phyloP scores from a whole-genome alignment of 257 asterid species.

The Salvia miltiorrhiza region DNA sequence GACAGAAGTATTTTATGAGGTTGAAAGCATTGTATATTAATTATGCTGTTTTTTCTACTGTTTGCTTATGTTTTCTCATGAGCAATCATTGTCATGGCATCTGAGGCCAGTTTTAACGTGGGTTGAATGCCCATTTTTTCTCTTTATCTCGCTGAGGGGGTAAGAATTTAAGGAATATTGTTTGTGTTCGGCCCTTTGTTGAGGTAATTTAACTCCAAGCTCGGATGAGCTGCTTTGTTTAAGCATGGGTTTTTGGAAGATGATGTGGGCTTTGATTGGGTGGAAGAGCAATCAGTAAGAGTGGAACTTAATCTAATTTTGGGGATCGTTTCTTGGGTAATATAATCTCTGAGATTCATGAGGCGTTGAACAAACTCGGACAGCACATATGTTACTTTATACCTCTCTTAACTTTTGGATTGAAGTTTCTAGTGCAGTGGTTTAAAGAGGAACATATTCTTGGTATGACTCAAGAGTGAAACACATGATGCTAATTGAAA shows the following conservation, averaged over 20 bases:
- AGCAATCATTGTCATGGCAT: slow-evolving; percentile 43
- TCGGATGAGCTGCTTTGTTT: slow-evolving; percentile 3
- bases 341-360: background rate
- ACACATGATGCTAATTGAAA: background rate
- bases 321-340: background rate
- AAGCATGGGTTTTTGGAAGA: slow-evolving; percentile 23
- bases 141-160: background rate
- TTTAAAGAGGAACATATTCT: background rate
- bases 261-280: background rate
- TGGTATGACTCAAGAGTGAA: background rate
- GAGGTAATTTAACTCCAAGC: slow-evolving; percentile 10
- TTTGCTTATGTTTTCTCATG: slow-evolving; percentile 35
- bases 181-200: slow-evolving; percentile 10
- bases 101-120: slow-evolving; percentile 17
- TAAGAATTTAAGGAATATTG: slow-evolving; percentile 19
- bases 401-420: background rate
- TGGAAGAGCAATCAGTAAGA: background rate
- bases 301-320: background rate
- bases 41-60: slow-evolving; percentile 39
- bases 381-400: background rate
- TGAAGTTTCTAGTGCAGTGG: background rate
- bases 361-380: background rate
- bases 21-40: slow-evolving; percentile 34
- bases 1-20: slow-evolving; percentile 34
- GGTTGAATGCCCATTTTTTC: background rate